phyloP scores from a whole-genome alignment of 495 filamentous ascomycete species.

The Cairneyella variabilis region DNA sequence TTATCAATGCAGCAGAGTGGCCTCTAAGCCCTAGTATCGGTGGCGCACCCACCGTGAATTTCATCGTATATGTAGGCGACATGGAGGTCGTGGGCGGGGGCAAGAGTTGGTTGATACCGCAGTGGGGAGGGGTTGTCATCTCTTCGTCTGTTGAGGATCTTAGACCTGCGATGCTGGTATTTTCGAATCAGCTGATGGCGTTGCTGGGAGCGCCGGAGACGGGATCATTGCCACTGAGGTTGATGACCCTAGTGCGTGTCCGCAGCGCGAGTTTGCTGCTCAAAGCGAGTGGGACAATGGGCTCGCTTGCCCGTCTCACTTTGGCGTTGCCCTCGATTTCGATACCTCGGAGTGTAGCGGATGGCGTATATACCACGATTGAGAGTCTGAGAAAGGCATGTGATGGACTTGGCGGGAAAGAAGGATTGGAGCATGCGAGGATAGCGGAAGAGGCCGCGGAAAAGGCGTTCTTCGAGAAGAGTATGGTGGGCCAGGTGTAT shows the following conservation, averaged over 20 bases:
- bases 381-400: constrained; percentile 73
- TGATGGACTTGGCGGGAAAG: constrained; percentile 57
- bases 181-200: constrained; percentile 87
- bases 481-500: constrained; percentile 97
- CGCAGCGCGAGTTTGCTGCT: constrained; percentile 82
- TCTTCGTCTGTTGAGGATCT: constrained; percentile 47
- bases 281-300: constrained; percentile 88
- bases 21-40: constrained; percentile 93
- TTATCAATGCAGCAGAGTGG: constrained; percentile 98
- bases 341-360: constrained; percentile 81
- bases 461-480: constrained; percentile 96
- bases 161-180: constrained; percentile 77
- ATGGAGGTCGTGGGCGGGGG: constrained; percentile 63
- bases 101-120: constrained; percentile 92
- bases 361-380: constrained; percentile 78
- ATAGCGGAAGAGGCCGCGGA: constrained; percentile 88
- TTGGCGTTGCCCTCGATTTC: constrained; percentile 83
- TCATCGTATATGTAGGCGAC: constrained; percentile 77
- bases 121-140: constrained; percentile 82
- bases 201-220: constrained; percentile 82
- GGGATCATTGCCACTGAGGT: constrained; percentile 74
- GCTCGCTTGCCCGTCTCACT: constrained; percentile 84
- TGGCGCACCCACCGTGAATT: constrained; percentile 88
- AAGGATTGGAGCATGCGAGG: constrained; percentile 67
- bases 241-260: constrained; percentile 79